Evolutionary conservation across 2,329 filamentous ascomycete genomes (phyloP), one percentile per base, ranked within the genome.

Genomic region (Parafenestella ontariensis): DNA sequence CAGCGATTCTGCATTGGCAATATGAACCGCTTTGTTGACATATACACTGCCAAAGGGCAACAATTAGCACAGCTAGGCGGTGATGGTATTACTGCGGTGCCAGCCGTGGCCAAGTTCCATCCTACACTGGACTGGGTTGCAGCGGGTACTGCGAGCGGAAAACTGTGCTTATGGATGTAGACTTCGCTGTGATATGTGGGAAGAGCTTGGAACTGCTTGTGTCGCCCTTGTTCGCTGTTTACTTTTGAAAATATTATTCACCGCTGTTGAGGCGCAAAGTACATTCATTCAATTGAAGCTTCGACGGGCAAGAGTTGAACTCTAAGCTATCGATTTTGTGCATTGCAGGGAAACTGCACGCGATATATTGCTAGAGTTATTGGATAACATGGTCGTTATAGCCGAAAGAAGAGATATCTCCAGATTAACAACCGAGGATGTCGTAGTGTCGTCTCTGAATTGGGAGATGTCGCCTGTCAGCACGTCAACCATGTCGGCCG

Each of bases 21-120:
- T 65, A 98, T 98, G 95, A 96, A 96, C 71, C 87, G 95, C 1
- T 98, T 97, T 66, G 91, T 98, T 1, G 95, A 99, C 70, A 85
- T 99, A 1, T 99, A 90, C 73, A 89, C 89, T 0, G 83, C 87
- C 0, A 85, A 89, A 44, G 95, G 95, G 0, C 88, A 92, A 67
- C 94, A 98, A 73, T 78, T 99, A 3, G 94, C 91, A 0, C 94
- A 98, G 74, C 76, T 96, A 0, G 92, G 89, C 1, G 92, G 92
- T 0, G 92, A 96, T 0, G 91, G 89, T 0, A 96, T 99, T 64
- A 96, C 92, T 0, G 95, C 95, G 6, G 95, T 99, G 3, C 95
- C 95, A 2, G 91, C 95, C 0, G 95, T 96, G 0, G 90, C 92
- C 0, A 90, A 93, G 45, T 95, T 98, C 66, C 95, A 99, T 74